Evolutionary conservation across 306 rosid species (phyloP), one percentile per base, ranked within the genome.

Genomic region (Crotalaria pallida): DNA sequence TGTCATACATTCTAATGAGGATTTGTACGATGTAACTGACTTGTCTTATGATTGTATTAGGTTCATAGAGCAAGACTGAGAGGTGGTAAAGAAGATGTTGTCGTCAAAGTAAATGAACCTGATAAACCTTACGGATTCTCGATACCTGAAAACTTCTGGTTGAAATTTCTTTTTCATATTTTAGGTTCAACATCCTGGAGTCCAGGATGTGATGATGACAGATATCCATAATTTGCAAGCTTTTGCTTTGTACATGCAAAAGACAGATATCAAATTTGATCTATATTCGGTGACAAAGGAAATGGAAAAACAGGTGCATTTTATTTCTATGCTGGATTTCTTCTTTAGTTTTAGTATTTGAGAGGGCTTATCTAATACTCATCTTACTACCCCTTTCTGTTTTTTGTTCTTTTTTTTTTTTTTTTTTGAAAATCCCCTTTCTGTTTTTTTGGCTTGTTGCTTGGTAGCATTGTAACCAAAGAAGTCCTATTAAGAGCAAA

Each of bases 181-280:
- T 65, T 75, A 94, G 99, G 99, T 94, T 77, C 99, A 94, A 78
- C 99, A 94, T 85, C 99, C 97, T 38, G 97, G 99, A 88, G 82
- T 89, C 60, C 96, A 94, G 85, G 92, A 94, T 58, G 84, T 94
- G 71, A 94, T 94, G 99, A 94, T 94, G 98, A 94, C 96, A 3
- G 97, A 94, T 83, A 87, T 94, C 77, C 92, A 62, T 57, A 94
- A 94, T 79, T 64, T 94, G 84, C 96, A 94, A 88, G 95, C 96
- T n/a, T 90, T 94, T 61, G 98, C 97, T 47, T 71, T 90, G 27
- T 94, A 76, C 82, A 84, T 94, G 81, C 98, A 94, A 74, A 94
- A 94, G 82, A 88, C 96, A 21, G 98, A 94, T 77, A 82, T 90
- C 84, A 94, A 84, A 74, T 94, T 94, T 58, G 98, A 94, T 80